Conservation (phyloP, 768 basidiomycete genomes). For the Leccinum incarnatum region DNA sequence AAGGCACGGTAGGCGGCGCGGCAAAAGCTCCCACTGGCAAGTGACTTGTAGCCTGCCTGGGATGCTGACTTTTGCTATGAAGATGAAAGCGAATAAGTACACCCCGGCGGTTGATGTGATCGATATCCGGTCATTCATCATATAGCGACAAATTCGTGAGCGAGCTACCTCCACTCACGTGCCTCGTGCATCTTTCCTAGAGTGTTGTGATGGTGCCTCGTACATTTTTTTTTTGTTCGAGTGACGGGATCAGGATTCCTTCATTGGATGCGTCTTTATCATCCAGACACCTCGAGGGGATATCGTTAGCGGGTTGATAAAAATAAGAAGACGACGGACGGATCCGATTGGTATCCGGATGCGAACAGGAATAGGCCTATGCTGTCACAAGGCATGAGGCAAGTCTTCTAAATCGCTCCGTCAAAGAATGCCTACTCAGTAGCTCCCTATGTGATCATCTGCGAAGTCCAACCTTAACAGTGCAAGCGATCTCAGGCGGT, state of each 20-base stretch:
- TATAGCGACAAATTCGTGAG: background rate
- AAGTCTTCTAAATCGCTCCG: background rate
- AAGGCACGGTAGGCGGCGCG: background rate
- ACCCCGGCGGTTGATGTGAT: background rate
- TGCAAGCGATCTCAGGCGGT: background rate
- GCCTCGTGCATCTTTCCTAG: background rate
- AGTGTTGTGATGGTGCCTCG: background rate
- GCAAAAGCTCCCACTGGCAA: background rate
- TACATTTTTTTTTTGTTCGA: background rate
- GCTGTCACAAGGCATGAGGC: background rate
- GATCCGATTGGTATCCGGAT: background rate
- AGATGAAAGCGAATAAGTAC: background rate
- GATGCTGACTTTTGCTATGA: background rate
- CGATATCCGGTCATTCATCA: background rate
- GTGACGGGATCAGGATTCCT: background rate
- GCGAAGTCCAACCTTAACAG: background rate
- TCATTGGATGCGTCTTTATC: background rate
- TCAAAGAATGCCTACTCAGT: background rate
- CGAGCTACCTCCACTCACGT: background rate
- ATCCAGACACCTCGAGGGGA: background rate
- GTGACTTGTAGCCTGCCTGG: background rate
- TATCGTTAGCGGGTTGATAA: background rate
- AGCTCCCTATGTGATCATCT: background rate
- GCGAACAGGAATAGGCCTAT: background rate
- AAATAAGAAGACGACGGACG: background rate